Percentiles rank a stretch among this genome's conserved stretches.
Evolutionary conservation across 768 basidiomycete genomes (phyloP).

Genomic region (Paxillus involutus): DNA sequence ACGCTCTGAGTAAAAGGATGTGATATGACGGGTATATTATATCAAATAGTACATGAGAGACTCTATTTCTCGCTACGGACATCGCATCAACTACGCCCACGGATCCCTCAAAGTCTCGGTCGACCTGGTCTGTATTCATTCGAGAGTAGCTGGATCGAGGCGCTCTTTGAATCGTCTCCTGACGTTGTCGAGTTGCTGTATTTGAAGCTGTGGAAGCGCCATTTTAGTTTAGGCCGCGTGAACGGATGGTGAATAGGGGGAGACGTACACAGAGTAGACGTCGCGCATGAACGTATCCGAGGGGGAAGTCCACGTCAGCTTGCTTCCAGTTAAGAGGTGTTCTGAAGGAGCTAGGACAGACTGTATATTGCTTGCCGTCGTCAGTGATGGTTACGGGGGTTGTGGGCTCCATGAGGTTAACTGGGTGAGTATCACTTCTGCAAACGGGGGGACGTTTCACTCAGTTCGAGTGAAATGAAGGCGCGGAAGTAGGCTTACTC

Average conservation of each 20-base stretch:
- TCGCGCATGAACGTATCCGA: slow-evolving; percentile 48
- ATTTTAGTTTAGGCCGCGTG: too few relatives aligned
- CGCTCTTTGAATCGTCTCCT: slow-evolving; percentile 17
- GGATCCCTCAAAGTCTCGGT: slow-evolving; percentile 21
- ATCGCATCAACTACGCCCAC: neutral
- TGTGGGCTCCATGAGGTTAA: slow-evolving; percentile 46
- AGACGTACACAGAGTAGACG: slow-evolving; percentile 41
- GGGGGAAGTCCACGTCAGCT: slow-evolving; percentile 34
- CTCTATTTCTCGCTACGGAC: too few relatives aligned
- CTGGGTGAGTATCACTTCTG: slow-evolving; percentile 34
- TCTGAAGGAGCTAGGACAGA: slow-evolving; percentile 38
- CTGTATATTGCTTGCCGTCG: slow-evolving; percentile 34
- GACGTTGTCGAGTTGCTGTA: too few relatives aligned
- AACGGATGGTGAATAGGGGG: too few relatives aligned
- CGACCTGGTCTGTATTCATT: slow-evolving; percentile 35
- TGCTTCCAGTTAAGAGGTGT: slow-evolving; percentile 23
- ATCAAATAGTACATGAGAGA: neutral
- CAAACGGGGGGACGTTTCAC: neutral
- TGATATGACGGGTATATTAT: too few relatives aligned
- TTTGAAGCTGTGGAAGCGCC: too few relatives aligned
- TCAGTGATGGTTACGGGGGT: slow-evolving; percentile 25
- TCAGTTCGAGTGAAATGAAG: neutral
- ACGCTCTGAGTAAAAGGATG: too few relatives aligned
- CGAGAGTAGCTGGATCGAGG: slow-evolving; percentile 42
- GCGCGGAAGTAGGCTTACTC: neutral